These are phyloP conservation scores for Xylaria sp. DNA, from an alignment of 2,329 filamentous ascomycete species.

Conservation along the genomic window DNA sequence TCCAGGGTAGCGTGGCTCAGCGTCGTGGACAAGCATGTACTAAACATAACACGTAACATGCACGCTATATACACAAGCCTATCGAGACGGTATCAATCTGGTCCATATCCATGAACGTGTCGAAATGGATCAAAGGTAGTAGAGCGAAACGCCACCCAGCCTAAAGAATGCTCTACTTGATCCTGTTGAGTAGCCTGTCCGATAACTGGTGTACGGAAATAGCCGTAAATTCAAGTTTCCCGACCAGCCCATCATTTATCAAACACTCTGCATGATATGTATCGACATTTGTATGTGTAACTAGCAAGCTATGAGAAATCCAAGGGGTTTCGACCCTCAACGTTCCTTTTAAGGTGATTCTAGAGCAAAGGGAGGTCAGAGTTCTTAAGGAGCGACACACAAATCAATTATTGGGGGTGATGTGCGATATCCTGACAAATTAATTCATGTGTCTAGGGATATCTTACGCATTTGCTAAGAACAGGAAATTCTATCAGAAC, in stretches of 20 bases:
- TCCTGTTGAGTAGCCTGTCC: neutral
- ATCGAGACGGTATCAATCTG: neutral
- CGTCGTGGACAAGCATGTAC: neutral
- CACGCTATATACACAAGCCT: neutral
- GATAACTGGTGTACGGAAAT: too few relatives aligned
- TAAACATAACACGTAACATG: neutral
- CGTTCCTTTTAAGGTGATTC: neutral
- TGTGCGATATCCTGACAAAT: neutral
- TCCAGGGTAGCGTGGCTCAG: neutral
- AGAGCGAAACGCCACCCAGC: neutral
- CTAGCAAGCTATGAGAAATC: too few relatives aligned
- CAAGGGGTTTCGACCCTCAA: neutral
- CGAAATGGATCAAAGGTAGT: neutral
- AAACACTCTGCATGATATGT: neutral
- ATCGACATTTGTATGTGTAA: neutral
- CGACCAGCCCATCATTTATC: neutral
- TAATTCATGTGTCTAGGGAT: constrained; percentile 28
- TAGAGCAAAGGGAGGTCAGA: neutral
- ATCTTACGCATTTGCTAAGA: constrained; percentile 34
- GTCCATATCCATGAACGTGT: neutral
- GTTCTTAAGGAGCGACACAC: neutral
- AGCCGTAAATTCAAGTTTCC: neutral
- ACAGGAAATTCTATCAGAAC: constrained; percentile 30
- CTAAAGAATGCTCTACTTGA: neutral
- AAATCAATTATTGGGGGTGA: too few relatives aligned